phyloP scores from a whole-genome alignment of 768 basidiomycete genomes.

The Psilocybe tampanensis region DNA sequence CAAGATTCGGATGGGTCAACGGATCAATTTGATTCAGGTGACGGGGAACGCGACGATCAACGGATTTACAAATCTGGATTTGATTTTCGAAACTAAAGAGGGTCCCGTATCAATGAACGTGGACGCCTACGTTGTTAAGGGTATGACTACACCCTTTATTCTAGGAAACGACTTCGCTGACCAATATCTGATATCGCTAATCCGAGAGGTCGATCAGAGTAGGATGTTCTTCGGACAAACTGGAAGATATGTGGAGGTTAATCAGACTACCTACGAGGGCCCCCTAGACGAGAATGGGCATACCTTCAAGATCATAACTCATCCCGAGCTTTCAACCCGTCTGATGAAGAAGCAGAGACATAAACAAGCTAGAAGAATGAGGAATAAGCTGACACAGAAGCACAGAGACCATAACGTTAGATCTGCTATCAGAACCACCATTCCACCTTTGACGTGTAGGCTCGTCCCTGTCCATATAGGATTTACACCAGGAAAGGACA shows the following conservation, averaged over 20 bases:
- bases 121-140: conserved; percentile 32
- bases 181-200: conserved; percentile 32
- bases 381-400: neutral
- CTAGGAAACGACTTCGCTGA: conserved; percentile 35
- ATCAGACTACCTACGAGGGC: neutral
- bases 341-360: neutral
- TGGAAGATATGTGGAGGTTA: conserved; percentile 3
- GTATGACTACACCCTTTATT: conserved; percentile 31
- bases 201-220: conserved; percentile 14
- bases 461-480: conserved; percentile 5
- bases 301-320: conserved; percentile 1
- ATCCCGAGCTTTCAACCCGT: neutral
- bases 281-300: conserved; percentile 4
- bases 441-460: conserved; percentile 15
- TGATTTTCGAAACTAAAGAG: conserved; percentile 23
- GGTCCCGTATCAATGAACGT: conserved; percentile 26
- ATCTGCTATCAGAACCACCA: neutral
- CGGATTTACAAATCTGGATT: conserved; percentile 27
- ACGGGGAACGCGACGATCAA: conserved; percentile 28
- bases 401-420: conserved; percentile 1
- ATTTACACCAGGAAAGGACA: neutral
- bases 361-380: neutral
- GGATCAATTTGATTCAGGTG: conserved; percentile 33
- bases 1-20: conserved; percentile 25
- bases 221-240: conserved; percentile 10